Base-by-base conservation (phyloP, 306 rosid genomes). In the Arachis hypogaea region DNA sequence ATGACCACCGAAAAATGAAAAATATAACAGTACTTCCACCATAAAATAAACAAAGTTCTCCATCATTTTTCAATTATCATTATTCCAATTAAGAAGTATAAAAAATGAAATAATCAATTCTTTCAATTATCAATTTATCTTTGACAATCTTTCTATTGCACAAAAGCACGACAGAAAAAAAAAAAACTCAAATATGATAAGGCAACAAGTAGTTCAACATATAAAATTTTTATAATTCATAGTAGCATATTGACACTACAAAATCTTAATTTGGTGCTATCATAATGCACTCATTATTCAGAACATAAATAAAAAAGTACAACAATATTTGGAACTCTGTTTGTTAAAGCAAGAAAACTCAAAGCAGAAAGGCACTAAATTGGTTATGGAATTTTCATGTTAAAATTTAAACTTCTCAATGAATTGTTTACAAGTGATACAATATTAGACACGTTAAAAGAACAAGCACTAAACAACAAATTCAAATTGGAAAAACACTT, bases 1-100 rank as follows among this genome's bases (percentile, higher is more conserved):
- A 43, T 33, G 38, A 1, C 30, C 51, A 16, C 29, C n/a, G 6
- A 18, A 56, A 75, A 43, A 76, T 54, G 45, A 77, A 71, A 79
- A 80, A 83, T 96, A 75, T 82, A 94, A 98, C 99, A 72, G 98
- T 90, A 93, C 99, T 95, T 77, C 98, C 99, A 59, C 98, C 97
- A 59, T 90, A 95, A 78, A 18, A 18, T 18, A 18, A 18, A 18
- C 22, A 18, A 18, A 18, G 22, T 18, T 0, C 22, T 18, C 22
- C 22, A 18, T 18, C 22, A 18, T 18, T 18, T 18, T 18, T 18
- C 22, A 18, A 18, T 18, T 18, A 18, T 18, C 22, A 18, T 18
- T 18, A 18, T 18, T 18, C 22, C 22, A 18, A 18, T 18, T 18
- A 52, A 12, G 42, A 66, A 63, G 47, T 70, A 9, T 2, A 77